Base-by-base conservation (phyloP, 2,329 filamentous ascomycete genomes). In the Exophiala phaeomuriformis region DNA sequence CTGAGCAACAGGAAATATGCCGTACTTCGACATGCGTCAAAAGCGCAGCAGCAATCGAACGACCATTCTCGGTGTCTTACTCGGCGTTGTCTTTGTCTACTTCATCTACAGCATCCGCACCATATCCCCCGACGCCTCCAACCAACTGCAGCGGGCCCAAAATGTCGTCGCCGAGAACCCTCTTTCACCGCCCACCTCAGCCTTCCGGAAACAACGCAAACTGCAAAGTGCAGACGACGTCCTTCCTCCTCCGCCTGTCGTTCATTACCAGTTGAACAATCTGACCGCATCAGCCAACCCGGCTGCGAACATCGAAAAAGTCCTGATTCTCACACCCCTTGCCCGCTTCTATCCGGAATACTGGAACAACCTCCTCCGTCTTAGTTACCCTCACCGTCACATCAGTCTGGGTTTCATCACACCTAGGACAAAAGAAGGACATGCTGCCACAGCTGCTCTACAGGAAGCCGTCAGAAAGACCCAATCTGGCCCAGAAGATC, bases 371-470 rank as follows among this genome's bases (percentile, higher is more conserved):
- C 77, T 98, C 30, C 69, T 90, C 62, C 82, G 82, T 67, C 79
- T 98, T 52, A 79, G 73, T 65, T 98, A 97, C 69, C 93, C 93
- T 2, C 93, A 96, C 72, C 87, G 95, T 55, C 81, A 97, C 59
- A 94, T 98, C 66, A 94, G 89, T 0, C 77, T 98, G 30, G 93
- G 89, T 37, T 98, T 97, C 74, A 97, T 98, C 67, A 84, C 95
- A 30, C 93, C 93, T 49, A 95, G 94, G 74, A 95, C 84, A 45
- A 86, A 86, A 67, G 90, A 96, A 63, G 93, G 93, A 55, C 95
- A 97, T 69, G 77, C 83, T 30, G 93, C 93, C 2, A 93, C 90
- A 10, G 75, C 83, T 4, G 84, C 86, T 37, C 75, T 98, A 50
- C 90, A 98, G 72, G 84, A 85, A 52, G 85, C 89, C 61, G 88